Evolutionary conservation across 2,329 filamentous ascomycete genomes (phyloP).

Genomic region (Colletotrichum brevisporum): DNA sequence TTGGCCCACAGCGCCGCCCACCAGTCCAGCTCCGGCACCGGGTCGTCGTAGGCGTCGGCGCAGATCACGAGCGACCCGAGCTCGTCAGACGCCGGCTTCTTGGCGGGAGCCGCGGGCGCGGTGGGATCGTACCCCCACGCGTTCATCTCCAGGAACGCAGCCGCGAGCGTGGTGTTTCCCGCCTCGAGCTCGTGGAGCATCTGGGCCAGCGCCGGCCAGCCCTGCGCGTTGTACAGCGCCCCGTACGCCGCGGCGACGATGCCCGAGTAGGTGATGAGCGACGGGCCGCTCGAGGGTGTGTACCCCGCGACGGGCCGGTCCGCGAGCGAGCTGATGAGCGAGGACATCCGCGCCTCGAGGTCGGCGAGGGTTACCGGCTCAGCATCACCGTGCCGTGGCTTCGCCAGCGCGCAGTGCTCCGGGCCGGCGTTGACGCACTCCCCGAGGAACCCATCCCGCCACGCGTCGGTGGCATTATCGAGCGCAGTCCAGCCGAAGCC

Average conservation of each 20-base stretch:
- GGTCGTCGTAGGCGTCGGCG: slow-evolving; percentile 61
- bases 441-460: slow-evolving; percentile 64
- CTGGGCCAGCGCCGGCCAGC: slow-evolving; percentile 59
- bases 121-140: slow-evolving; percentile 60
- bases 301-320: slow-evolving; percentile 57
- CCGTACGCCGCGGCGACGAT: slow-evolving; percentile 57
- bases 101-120: slow-evolving; percentile 46
- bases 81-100: slow-evolving; percentile 54
- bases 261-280: slow-evolving; percentile 61
- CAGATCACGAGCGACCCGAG: slow-evolving; percentile 60
- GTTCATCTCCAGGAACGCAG: slow-evolving; percentile 53
- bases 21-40: slow-evolving; percentile 58
- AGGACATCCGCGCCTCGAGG: slow-evolving; percentile 57
- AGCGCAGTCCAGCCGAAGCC: slow-evolving; percentile 63
- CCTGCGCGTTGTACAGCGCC: slow-evolving; percentile 58
- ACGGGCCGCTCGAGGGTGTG: slow-evolving; percentile 55
- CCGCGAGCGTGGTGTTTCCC: slow-evolving; percentile 60
- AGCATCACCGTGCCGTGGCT: slow-evolving; percentile 43
- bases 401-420: slow-evolving; percentile 60
- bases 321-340: slow-evolving; percentile 54
- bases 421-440: slow-evolving; percentile 64
- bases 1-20: slow-evolving; percentile 62
- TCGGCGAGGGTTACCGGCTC: slow-evolving; percentile 50
- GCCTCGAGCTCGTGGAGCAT: slow-evolving; percentile 60
- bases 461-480: slow-evolving; percentile 64